Base-by-base conservation (phyloP, 2,329 filamentous ascomycete species). In the Penicillium sp. region DNA sequence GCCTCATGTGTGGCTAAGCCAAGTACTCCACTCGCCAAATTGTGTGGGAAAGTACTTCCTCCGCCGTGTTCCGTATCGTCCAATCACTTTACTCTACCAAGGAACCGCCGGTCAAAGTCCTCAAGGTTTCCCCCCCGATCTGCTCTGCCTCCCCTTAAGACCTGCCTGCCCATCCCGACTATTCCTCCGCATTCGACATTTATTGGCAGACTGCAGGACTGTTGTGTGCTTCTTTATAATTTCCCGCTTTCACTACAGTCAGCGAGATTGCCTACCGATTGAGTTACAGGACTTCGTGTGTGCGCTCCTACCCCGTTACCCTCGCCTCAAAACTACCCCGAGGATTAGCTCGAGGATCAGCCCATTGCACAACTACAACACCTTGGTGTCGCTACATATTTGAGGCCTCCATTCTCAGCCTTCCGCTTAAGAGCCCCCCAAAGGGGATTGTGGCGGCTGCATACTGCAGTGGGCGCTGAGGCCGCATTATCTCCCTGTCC, bases 391-490 rank as follows among this genome's bases (percentile, higher is more conserved):
- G 25, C 29, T 45, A 43, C 29, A 51, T 39, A 35, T n/a, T 45
- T 19, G 21, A 59, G 39, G 39, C 9, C 23, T 19, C 39, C 25
- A 53, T 55, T 56, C 41, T 58, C 49, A 35, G 35, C 21, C 43
- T 41, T 43, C 35, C 49, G 47, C 47, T 56, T 53, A 47, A 39
- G 33, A 48, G 21, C 5, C n/a, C 31, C 45, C 45, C 25, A 29
- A 56, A 51, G 5, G 29, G 44, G 49, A 59, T 19, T n/a, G 19
- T 41, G 56, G 56, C 56, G 51, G 45, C 61, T 60, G 59, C 47
- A 53, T 51, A 55, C 54, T 58, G 54, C 55, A 47, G 57, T 57
- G 49, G 60, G 58, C 47, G 50, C 60, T 63, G 63, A 63, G 59
- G 55, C 57, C 49, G 59, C 64, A 61, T 58, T 52, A 62, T 64